phyloP scores from a whole-genome alignment of 2,329 filamentous ascomycete genomes.

The Clarireedia hainanense region DNA sequence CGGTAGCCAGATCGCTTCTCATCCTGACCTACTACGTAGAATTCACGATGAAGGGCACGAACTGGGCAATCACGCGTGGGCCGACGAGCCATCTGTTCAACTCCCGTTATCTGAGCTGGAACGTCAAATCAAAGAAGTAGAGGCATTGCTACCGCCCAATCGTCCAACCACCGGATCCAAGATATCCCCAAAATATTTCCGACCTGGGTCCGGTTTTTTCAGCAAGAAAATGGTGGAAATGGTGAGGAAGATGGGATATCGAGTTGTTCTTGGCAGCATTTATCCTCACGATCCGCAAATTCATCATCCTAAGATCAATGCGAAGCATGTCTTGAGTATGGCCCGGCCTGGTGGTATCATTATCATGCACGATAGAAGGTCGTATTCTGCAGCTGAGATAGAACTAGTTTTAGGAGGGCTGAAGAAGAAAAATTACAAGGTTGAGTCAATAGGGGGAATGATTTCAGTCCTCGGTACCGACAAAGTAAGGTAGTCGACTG shows the following conservation, averaged over 20 bases:
- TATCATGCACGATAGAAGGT: constrained; percentile 75
- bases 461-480: constrained; percentile 32
- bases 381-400: constrained; percentile 80
- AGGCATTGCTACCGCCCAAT: constrained; percentile 40
- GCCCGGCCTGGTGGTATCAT: constrained; percentile 68
- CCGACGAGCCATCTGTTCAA: constrained; percentile 65
- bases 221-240: constrained; percentile 58
- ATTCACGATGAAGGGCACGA: constrained; percentile 59
- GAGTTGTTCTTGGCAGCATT: constrained; percentile 71
- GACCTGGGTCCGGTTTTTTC: constrained; percentile 81
- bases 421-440: constrained; percentile 57
- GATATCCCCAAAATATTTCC: constrained; percentile 54
- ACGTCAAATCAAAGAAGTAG: constrained; percentile 57
- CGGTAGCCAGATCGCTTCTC: constrained; percentile 60
- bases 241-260: constrained; percentile 55
- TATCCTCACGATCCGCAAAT: constrained; percentile 94
- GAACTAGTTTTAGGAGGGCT: constrained; percentile 64
- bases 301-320: constrained; percentile 59
- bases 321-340: constrained; percentile 74
- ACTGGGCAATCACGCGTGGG: constrained; percentile 83
- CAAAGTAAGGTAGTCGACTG: neutral
- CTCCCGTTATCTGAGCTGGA: constrained; percentile 52
- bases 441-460: constrained; percentile 65
- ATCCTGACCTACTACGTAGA: constrained; percentile 46
- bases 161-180: constrained; percentile 33